phyloP scores from a whole-genome alignment of 1,284 basidiomycete genomes.

The Amylostereum areolatum region DNA sequence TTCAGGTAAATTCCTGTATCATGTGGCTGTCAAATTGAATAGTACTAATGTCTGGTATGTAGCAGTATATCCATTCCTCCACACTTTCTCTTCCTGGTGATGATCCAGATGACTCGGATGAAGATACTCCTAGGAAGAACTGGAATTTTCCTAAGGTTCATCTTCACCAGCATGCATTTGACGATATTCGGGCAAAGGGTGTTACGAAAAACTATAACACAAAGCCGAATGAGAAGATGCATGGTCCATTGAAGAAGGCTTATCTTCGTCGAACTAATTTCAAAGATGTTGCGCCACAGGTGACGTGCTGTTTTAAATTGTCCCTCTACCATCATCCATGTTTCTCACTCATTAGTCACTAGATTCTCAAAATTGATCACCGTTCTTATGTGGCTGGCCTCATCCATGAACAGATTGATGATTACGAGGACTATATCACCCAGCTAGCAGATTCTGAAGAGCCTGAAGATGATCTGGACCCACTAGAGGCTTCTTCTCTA shows the following conservation, averaged over 20 bases:
- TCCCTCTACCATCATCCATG: too few species aligned
- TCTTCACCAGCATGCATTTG: constrained; percentile 21
- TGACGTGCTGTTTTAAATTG: too few species aligned
- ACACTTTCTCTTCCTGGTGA: neutral
- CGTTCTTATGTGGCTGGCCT: neutral
- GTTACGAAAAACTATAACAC: constrained; percentile 25
- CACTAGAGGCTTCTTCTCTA: too few species aligned
- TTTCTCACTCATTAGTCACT: neutral
- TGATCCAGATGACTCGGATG: too few species aligned
- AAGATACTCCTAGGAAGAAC: neutral
- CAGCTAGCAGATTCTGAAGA: neutral
- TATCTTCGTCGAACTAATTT: constrained; percentile 26
- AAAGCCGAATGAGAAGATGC: constrained; percentile 25
- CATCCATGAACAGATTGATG: neutral
- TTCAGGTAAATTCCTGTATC: constrained; percentile 1
- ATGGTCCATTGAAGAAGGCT: constrained; percentile 21
- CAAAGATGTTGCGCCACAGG: constrained; percentile 20
- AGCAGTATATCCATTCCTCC: neutral
- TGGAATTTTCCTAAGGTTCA: constrained; percentile 31
- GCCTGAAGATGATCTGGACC: neutral
- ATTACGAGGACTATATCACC: neutral
- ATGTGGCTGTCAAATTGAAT: neutral
- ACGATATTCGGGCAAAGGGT: constrained; percentile 29
- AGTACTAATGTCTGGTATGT: neutral
- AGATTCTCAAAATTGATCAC: neutral